Percentiles rank a stretch among this genome's conserved stretches.
Evolutionary conservation across 1,284 basidiomycete species (phyloP).

Genomic region (Rhodotorula glutinis): DNA sequence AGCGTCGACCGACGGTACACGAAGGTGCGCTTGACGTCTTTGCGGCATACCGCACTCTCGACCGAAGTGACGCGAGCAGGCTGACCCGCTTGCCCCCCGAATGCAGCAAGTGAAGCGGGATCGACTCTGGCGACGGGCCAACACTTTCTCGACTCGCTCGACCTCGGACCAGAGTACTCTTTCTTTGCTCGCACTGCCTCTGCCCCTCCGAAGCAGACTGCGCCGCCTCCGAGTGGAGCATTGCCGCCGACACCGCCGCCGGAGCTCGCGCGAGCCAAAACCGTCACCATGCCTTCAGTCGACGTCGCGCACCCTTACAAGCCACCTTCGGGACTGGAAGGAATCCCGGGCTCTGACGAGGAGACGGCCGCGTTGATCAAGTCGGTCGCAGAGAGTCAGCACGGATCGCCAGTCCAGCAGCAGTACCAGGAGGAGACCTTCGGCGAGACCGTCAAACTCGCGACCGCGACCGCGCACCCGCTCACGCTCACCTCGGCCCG

Average conservation of each 20-base stretch:
- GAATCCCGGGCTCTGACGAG: not conserved
- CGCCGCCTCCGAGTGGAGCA: not conserved
- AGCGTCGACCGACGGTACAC: not conserved
- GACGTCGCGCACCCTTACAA: not conserved
- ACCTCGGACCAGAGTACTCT: slow-evolving; percentile 2
- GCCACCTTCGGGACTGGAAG: not conserved
- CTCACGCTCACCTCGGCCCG: not conserved
- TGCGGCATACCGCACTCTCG: not conserved
- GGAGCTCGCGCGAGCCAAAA: not conserved
- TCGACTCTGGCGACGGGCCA: not conserved
- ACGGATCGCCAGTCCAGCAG: not conserved
- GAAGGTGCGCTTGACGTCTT: not conserved
- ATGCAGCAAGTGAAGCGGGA: not conserved
- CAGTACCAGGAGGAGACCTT: not conserved
- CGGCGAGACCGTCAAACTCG: not conserved
- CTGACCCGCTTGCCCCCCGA: not conserved
- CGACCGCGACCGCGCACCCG: not conserved
- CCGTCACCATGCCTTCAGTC: not conserved
- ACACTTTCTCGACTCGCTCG: not conserved
- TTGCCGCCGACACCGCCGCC: not conserved
- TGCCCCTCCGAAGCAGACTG: too few species aligned
- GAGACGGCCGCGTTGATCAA: not conserved
- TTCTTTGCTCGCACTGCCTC: not conserved
- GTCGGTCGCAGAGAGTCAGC: not conserved
- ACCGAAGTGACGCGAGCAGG: not conserved